Evolutionary conservation across 164 flowering plant genomes (phyloP).

Genomic region (Nelumbo lutea): DNA sequence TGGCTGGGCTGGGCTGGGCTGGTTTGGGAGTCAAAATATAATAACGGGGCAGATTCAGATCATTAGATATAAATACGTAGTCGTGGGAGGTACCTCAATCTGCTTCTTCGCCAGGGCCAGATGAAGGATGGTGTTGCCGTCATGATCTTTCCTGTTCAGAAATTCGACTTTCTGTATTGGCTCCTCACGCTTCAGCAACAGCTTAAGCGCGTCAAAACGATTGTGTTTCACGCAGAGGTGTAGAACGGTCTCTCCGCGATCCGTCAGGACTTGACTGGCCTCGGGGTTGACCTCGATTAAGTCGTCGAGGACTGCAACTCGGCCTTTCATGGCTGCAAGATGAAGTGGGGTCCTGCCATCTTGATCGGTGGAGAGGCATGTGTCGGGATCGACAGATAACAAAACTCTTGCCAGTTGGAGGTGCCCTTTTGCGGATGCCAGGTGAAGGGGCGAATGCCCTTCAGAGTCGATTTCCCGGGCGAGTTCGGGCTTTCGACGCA

Average conservation of each 20-base stretch:
- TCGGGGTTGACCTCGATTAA: slow-evolving; percentile 10
- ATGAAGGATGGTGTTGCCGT: no score
- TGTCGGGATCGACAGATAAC: slow-evolving; percentile 1
- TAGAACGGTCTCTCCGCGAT: slow-evolving; percentile 22
- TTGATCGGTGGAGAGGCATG: slow-evolving; percentile 10
- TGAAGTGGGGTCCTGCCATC: slow-evolving; percentile 31
- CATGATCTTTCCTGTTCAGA: no score
- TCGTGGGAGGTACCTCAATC: no score
- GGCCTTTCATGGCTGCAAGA: slow-evolving; percentile 26
- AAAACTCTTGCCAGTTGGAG: slow-evolving; percentile 13
- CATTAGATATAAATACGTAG: no score
- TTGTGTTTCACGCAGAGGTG: slow-evolving; percentile 17
- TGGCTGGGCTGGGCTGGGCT: no score
- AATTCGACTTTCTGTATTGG: no score
- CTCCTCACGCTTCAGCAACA: no score
- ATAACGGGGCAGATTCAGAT: no score
- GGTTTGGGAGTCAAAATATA: no score
- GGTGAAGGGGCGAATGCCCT: slow-evolving; percentile 17
- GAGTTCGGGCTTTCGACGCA: slow-evolving; percentile 9
- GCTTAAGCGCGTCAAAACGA: no score
- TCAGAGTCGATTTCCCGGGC: slow-evolving; percentile 15
- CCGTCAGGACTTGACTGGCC: slow-evolving; percentile 4
- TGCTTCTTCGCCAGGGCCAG: no score
- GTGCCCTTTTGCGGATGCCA: slow-evolving; percentile 25
- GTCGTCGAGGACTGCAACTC: slow-evolving; percentile 16